These are phyloP conservation scores for Pichia nanzhaoensis DNA, from an alignment of 805 yeast species.

Conservation along the genomic window DNA sequence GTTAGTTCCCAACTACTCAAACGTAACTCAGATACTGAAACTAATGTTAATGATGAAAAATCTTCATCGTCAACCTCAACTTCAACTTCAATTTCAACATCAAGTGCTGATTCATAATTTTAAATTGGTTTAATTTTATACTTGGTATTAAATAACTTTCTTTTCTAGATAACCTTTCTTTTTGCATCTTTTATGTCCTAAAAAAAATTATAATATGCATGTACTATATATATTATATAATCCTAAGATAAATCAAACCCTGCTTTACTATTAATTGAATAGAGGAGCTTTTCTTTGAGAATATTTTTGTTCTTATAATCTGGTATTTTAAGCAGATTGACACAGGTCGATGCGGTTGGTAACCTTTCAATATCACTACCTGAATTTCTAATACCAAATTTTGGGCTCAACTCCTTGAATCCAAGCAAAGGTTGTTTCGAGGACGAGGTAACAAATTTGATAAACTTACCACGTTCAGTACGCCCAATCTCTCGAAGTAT, in stretches of 20 bases:
- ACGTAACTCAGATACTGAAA: not conserved
- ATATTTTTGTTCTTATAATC: conserved; percentile 59
- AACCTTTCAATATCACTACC: conserved; percentile 51
- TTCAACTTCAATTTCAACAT: no score
- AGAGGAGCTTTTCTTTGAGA: conserved; percentile 58
- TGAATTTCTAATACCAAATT: conserved; percentile 70
- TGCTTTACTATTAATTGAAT: conserved; percentile 75
- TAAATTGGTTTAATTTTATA: no score
- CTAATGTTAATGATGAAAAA: not conserved
- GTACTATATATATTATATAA: no score
- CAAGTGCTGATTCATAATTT: no score
- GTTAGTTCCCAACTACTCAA: conserved; percentile 8
- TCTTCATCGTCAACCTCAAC: not conserved
- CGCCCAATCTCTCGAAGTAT: conserved; percentile 61
- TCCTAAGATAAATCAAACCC: conserved; percentile 72
- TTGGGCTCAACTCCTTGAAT: conserved; percentile 65
- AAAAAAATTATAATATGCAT: no score
- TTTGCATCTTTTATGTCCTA: no score
- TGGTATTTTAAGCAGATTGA: conserved; percentile 79
- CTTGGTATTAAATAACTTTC: no score
- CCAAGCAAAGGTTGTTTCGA: conserved; percentile 90
- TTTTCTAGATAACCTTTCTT: no score
- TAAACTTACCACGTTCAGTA: conserved; percentile 55
- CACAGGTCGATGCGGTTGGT: conserved; percentile 93
- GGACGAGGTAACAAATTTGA: conserved; percentile 89